Base-by-base conservation (phyloP, 2,329 filamentous ascomycete species). In the Paecilomyces variotii region DNA sequence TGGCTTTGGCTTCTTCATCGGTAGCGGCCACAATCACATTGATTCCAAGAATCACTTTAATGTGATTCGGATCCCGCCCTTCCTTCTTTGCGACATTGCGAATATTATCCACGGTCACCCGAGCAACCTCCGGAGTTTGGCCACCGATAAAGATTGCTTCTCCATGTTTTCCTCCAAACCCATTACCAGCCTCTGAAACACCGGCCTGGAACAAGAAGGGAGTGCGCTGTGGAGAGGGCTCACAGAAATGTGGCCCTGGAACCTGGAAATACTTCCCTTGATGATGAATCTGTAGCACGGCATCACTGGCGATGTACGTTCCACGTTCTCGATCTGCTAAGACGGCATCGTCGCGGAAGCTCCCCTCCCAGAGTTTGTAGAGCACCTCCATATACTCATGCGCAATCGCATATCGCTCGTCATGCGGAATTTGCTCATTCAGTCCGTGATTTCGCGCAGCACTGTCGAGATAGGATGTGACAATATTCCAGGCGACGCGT, bases 401-500 rank as follows among this genome's bases (percentile, higher is more conserved):
- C 0, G 78, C 78, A 19, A 78, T 77, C 3, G 66, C 70, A 62
- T 81, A 81, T 11, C 79, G 73, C 68, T 80, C 76, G 53, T 82
- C 79, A 59, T 82, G 79, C 56, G 77, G 71, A 28, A 80, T 70
- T 57, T 78, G 75, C 19, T 74, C 70, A 11, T 76, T 67, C 0
- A 78, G 65, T 0, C 79, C 79, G 60, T 77, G 76, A 9, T 79
- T 79, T 14, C 75, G 70, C 1, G 79, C 79, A 2, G 79, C 77
- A n/a, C 73, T 76, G 39, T 80, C 76, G 1, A 79, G 67, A 59
- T 80, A 80, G 6, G 71, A 75, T 0, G 79, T 82, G 0, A 82
- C 79, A 34, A 81, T 78, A 54, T 82, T 82, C 80, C 79, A 81
- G 0, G 76, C 82, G 0, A 81, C 76, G 1, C 82, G 75, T 0